Percentiles rank a stretch among this genome's conserved stretches.
Evolutionary conservation across 2,329 filamentous ascomycete species (phyloP).

Genomic region (Purpureocillium takamizusanense): DNA sequence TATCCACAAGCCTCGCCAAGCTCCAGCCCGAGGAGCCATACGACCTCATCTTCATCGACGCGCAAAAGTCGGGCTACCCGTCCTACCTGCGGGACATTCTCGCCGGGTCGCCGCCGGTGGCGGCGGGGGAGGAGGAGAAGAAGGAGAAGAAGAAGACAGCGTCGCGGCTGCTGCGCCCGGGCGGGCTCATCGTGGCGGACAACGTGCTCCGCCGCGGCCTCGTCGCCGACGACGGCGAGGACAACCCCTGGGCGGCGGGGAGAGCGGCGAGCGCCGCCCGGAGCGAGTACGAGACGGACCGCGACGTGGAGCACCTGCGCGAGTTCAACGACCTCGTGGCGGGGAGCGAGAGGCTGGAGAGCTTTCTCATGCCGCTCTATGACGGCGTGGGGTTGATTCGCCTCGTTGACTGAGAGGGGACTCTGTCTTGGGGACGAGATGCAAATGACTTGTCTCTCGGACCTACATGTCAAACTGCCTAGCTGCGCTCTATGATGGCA

Average conservation of each 20-base stretch:
- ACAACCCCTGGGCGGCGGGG: constrained; percentile 20
- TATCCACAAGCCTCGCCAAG: constrained; percentile 17
- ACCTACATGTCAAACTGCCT: too few species aligned
- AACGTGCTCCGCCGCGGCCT: constrained; percentile 37
- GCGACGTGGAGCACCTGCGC: constrained; percentile 14
- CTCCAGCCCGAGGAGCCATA: constrained; percentile 30
- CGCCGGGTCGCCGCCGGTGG: constrained; percentile 24
- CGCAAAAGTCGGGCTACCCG: constrained; percentile 38
- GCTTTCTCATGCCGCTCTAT: constrained; percentile 26
- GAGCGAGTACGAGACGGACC: constrained; percentile 11
- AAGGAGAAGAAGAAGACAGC: too few species aligned
- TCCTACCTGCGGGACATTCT: constrained; percentile 33
- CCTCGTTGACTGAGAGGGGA: constrained; percentile 20
- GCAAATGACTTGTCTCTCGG: too few species aligned
- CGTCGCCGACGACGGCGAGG: constrained; percentile 28
- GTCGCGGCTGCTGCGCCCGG: constrained; percentile 29
- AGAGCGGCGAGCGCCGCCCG: constrained; percentile 5
- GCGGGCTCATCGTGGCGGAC: constrained; percentile 40
- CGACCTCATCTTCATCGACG: constrained; percentile 41
- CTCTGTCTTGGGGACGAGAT: too few species aligned
- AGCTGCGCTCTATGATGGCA: too few species aligned
- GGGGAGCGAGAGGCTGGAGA: constrained; percentile 19
- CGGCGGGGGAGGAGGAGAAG: too few species aligned
- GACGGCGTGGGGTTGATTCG: constrained; percentile 24
- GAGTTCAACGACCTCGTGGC: constrained; percentile 18